phyloP scores from a whole-genome alignment of 768 basidiomycete genomes.

The Tulasnella sp. region DNA sequence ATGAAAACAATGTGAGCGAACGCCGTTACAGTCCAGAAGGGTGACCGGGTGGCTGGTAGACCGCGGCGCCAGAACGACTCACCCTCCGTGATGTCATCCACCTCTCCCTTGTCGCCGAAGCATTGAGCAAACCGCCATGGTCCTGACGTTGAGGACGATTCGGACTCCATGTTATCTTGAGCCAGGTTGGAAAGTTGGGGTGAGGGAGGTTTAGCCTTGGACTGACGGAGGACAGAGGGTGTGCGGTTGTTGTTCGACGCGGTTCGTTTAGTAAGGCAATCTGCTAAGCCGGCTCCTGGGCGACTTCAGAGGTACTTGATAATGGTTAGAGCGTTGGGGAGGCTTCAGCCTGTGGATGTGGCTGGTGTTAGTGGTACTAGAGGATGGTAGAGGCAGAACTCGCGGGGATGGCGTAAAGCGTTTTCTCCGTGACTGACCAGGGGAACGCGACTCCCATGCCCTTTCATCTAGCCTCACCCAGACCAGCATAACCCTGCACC shows the following conservation, averaged over 20 bases:
- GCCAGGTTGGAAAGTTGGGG: background rate
- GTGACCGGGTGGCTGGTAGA: background rate
- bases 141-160: slow-evolving; percentile 60
- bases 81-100: slow-evolving; percentile 99
- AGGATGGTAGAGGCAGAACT: background rate
- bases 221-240: background rate
- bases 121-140: slow-evolving; percentile 99
- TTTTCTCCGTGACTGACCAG: background rate
- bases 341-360: background rate
- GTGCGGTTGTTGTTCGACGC: background rate
- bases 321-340: background rate
- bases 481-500: background rate
- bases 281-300: background rate
- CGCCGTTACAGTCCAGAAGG: background rate
- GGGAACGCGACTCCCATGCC: background rate
- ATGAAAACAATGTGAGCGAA: slow-evolving; percentile 7
- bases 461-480: background rate
- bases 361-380: background rate
- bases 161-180: slow-evolving; percentile 53
- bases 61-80: slow-evolving; percentile 18
- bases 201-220: background rate
- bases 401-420: background rate
- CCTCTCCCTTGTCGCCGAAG: slow-evolving; percentile 99
- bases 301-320: background rate
- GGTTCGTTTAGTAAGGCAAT: background rate